Conservation (phyloP, 805 yeast genomes). For the Wickerhamiella parazyma region DNA sequence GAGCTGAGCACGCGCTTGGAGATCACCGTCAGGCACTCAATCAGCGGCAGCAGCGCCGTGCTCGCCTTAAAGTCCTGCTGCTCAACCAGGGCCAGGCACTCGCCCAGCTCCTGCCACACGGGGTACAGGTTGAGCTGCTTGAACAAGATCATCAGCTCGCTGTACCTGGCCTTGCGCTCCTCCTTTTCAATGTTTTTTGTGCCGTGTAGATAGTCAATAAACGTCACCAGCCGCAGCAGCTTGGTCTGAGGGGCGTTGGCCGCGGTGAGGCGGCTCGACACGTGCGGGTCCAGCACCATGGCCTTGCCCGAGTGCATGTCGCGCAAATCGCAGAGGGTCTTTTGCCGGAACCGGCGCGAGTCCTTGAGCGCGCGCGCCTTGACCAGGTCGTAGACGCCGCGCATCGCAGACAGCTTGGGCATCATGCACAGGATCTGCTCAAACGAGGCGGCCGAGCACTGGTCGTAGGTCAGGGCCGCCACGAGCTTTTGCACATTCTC, state of each 20-base stretch:
- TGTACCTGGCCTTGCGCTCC: constrained; percentile 16
- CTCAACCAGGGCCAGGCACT: constrained; percentile 55
- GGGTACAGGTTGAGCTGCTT: constrained; percentile 56
- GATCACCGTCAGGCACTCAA: constrained; percentile 92
- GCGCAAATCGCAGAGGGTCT: neutral
- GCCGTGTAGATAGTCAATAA: constrained; percentile 69
- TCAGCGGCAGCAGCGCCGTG: constrained; percentile 67
- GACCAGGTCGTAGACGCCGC: constrained; percentile 20
- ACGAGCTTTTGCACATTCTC: constrained; percentile 39
- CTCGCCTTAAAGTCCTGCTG: constrained; percentile 48
- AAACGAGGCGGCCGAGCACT: constrained; percentile 73
- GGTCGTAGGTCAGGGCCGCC: constrained; percentile 59
- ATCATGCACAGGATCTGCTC: constrained; percentile 70
- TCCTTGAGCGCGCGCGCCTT: constrained; percentile 2
- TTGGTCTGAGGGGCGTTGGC: constrained; percentile 81
- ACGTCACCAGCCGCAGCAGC: constrained; percentile 71
- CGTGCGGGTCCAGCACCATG: constrained; percentile 38
- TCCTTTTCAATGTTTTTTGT: constrained; percentile 18
- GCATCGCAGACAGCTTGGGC: constrained; percentile 55
- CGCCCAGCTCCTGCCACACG: constrained; percentile 60
- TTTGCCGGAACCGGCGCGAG: constrained; percentile 6
- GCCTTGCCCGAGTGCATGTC: constrained; percentile 17
- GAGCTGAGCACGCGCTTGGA: constrained; percentile 65
- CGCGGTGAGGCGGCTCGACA: constrained; percentile 56
- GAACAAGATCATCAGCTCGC: constrained; percentile 25